Percentiles rank a stretch among this genome's conserved stretches.
These are phyloP conservation scores for Schizophyllum amplum DNA, from an alignment of 1,284 basidiomycete species.

Conservation along the genomic window DNA sequence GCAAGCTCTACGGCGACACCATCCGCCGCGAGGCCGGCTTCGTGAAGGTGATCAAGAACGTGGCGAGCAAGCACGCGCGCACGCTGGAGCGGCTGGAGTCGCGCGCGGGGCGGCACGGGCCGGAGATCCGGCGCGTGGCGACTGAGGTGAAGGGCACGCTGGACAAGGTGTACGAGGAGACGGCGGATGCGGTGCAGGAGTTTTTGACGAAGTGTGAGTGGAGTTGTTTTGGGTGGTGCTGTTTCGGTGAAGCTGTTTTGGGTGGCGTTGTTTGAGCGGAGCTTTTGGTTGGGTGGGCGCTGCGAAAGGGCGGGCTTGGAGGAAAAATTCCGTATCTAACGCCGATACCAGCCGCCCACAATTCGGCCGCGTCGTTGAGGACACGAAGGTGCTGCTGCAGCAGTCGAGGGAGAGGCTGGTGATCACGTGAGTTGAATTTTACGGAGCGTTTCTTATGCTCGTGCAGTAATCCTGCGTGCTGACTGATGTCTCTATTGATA, in stretches of 20 bases:
- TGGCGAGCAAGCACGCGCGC: constrained; percentile 75
- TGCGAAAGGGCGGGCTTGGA: too few species aligned
- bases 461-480: background rate
- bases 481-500: constrained; percentile 25
- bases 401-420: constrained; percentile 85
- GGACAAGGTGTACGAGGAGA: constrained; percentile 92
- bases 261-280: constrained; percentile 3
- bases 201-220: constrained; percentile 84
- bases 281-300: background rate
- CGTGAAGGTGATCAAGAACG: constrained; percentile 91
- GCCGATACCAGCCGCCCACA: constrained; percentile 24
- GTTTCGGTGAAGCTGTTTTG: constrained; percentile 4
- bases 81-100: constrained; percentile 58
- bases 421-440: constrained; percentile 63
- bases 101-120: constrained; percentile 60
- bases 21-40: constrained; percentile 93
- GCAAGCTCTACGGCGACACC: constrained; percentile 87
- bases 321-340: background rate
- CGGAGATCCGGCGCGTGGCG: constrained; percentile 73
- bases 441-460: too few species aligned
- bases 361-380: constrained; percentile 80
- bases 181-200: constrained; percentile 82
- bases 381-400: constrained; percentile 87
- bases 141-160: constrained; percentile 89
- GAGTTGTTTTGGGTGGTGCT: too few species aligned